A percentile compares a stretch with the other conserved stretches of the same genome.
Evolutionary conservation across 2,329 filamentous ascomycete genomes (phyloP).

Genomic region (Hymenoscyphus albidus): DNA sequence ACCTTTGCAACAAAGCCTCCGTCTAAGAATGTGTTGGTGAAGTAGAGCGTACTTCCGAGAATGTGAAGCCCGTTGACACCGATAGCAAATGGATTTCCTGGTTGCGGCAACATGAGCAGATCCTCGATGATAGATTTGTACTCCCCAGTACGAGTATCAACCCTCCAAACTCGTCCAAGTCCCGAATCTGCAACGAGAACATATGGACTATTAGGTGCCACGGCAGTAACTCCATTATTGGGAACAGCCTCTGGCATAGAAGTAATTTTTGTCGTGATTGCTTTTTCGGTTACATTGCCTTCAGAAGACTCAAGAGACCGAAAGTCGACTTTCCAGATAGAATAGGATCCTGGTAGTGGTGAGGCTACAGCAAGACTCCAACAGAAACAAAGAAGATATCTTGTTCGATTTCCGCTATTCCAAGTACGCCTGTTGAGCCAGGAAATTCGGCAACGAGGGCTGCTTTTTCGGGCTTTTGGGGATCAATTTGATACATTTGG

Average conservation of each 20-base stretch:
- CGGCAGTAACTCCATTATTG: slow-evolving; percentile 25
- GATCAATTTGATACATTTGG: slow-evolving; percentile 11
- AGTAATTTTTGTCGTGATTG: slow-evolving; percentile 19
- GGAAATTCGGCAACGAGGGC: slow-evolving; percentile 9
- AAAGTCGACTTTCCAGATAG: slow-evolving; percentile 25
- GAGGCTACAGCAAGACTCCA: slow-evolving; percentile 11
- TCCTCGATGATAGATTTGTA: slow-evolving; percentile 24
- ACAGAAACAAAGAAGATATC: slow-evolving; percentile 32
- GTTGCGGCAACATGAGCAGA: slow-evolving; percentile 10
- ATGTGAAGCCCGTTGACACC: slow-evolving; percentile 30
- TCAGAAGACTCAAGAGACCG: not conserved
- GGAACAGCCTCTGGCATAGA: slow-evolving; percentile 26
- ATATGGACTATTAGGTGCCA: slow-evolving; percentile 4
- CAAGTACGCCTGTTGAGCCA: slow-evolving; percentile 27
- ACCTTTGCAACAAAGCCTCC: slow-evolving; percentile 13
- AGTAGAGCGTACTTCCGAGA: slow-evolving; percentile 22
- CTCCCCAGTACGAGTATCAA: slow-evolving; percentile 23
- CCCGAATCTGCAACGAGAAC: slow-evolving; percentile 27
- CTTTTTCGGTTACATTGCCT: not conserved
- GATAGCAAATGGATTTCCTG: not conserved
- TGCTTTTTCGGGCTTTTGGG: not conserved
- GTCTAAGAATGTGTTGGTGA: slow-evolving; percentile 21
- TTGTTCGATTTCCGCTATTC: slow-evolving; percentile 35
- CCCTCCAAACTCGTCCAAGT: slow-evolving; percentile 23
- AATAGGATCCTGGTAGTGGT: slow-evolving; percentile 2